phyloP scores from a whole-genome alignment of 345 rosid species.

The Eucalyptus tenuipes region DNA sequence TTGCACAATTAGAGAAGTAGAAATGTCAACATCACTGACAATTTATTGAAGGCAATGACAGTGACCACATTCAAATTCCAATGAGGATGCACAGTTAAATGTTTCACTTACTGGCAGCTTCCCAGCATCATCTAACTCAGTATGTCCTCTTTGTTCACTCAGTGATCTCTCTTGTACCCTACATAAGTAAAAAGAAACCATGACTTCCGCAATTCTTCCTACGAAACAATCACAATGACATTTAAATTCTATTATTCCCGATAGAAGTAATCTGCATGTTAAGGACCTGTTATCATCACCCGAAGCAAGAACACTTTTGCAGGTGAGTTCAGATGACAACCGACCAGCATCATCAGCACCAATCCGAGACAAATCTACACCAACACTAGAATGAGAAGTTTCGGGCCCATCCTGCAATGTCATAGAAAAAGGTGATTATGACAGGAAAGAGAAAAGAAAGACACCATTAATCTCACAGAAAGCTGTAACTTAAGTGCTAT shows the following conservation, averaged over 20 bases:
- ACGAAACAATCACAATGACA: background rate
- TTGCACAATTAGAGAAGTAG: background rate
- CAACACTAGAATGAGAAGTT: conserved; percentile 18
- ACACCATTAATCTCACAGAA: background rate
- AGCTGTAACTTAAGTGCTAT: background rate
- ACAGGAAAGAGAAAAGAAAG: background rate
- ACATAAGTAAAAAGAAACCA: background rate
- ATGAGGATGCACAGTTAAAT: background rate
- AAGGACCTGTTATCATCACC: background rate
- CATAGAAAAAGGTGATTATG: background rate
- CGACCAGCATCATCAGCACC: conserved; percentile 25
- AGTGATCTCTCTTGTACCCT: conserved; percentile 28
- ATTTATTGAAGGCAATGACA: background rate
- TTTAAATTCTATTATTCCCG: background rate
- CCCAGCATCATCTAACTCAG: conserved; percentile 9
- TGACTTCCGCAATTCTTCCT: background rate
- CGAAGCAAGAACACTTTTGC: conserved; percentile 3
- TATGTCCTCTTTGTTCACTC: conserved; percentile 14
- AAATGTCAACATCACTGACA: background rate
- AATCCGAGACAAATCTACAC: conserved; percentile 17
- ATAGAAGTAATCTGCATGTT: background rate
- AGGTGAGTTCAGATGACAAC: conserved; percentile 25
- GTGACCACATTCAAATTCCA: background rate
- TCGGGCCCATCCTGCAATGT: conserved; percentile 44
- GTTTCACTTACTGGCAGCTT: conserved; percentile 25